These are phyloP conservation scores for Arthrobotrys musiformis DNA, from an alignment of 2,329 filamentous ascomycete genomes.

Conservation along the genomic window DNA sequence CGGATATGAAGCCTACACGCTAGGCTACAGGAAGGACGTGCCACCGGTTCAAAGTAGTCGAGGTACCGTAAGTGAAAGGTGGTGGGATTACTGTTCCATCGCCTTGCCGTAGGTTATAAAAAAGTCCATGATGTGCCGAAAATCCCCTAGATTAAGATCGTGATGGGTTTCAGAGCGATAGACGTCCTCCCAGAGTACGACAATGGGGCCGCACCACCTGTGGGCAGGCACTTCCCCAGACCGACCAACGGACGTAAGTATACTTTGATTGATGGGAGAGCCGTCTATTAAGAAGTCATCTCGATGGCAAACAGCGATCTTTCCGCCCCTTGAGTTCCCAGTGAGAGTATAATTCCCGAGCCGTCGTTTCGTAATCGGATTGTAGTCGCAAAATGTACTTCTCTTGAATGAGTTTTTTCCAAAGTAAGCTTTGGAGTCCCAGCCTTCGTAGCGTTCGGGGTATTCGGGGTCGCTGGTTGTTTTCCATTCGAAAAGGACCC, in stretches of 20 bases:
- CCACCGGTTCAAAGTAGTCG: too few species aligned
- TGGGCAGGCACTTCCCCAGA: neutral
- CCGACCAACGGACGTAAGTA: neutral
- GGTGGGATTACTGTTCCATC: too few species aligned
- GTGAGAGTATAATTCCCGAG: neutral
- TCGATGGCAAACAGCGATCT: neutral
- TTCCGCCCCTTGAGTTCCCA: neutral
- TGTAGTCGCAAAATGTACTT: neutral
- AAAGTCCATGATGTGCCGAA: conserved; percentile 5
- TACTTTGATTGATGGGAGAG: neutral
- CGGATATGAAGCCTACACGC: neutral
- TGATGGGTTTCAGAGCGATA: too few species aligned
- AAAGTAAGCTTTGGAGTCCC: neutral
- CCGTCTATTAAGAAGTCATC: neutral
- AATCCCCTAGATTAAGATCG: neutral
- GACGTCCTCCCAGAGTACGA: neutral
- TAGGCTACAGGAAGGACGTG: too few species aligned
- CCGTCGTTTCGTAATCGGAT: neutral
- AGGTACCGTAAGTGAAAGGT: too few species aligned
- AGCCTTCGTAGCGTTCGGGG: too few species aligned
- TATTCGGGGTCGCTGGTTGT: neutral
- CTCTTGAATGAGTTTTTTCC: neutral
- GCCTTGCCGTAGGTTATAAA: neutral
- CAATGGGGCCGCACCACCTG: neutral
- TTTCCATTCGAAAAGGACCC: neutral